These are phyloP conservation scores for Termitomyces sp. DNA, from an alignment of 768 basidiomycete species.

Conservation along the genomic window DNA sequence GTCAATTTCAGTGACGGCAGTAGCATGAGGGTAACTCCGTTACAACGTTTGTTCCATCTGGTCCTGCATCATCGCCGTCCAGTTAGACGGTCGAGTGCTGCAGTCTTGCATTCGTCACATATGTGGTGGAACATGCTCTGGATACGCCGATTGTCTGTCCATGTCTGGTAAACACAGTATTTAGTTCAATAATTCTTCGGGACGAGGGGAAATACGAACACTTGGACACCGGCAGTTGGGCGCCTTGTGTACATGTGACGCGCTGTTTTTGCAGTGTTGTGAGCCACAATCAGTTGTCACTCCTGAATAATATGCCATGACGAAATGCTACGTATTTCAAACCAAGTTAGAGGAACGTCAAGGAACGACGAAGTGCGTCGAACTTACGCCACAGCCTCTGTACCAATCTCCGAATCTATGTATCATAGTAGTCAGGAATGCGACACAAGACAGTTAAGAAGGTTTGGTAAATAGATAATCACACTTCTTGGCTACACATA, in stretches of 20 bases:
- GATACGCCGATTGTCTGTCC: conserved; percentile 47
- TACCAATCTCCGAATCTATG: conserved; percentile 38
- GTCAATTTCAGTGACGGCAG: neutral
- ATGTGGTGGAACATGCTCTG: conserved; percentile 60
- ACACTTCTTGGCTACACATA: conserved; percentile 63
- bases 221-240: conserved; percentile 50
- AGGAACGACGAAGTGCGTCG: conserved; percentile 8
- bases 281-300: conserved; percentile 48
- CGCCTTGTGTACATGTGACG: conserved; percentile 55
- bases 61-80: conserved; percentile 4
- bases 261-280: conserved; percentile 46
- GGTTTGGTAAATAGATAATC: conserved; percentile 10
- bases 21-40: neutral
- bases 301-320: conserved; percentile 58
- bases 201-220: conserved; percentile 17
- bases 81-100: conserved; percentile 24
- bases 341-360: conserved; percentile 2
- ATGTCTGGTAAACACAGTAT: conserved; percentile 20
- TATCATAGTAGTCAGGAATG: conserved; percentile 8
- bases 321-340: conserved; percentile 46
- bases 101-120: conserved; percentile 49
- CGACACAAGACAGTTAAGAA: neutral
- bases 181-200: neutral
- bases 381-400: conserved; percentile 34
- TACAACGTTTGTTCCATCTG: conserved; percentile 2